Evolutionary conservation across 305 asterid species (phyloP).

Genomic region (Fraxinus albicans): DNA sequence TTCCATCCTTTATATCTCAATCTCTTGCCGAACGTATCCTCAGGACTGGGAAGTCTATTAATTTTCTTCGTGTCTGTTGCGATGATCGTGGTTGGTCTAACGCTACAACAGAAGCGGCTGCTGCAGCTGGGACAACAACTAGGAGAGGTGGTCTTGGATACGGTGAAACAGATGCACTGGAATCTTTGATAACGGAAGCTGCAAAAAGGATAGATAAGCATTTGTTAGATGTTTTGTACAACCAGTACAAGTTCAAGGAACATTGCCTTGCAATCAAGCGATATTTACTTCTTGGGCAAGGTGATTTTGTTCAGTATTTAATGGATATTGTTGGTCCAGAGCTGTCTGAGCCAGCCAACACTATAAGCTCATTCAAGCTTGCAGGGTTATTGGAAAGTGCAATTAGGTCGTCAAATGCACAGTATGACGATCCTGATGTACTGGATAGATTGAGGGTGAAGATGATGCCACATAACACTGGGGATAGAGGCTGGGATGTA

Average conservation of each 20-base stretch:
- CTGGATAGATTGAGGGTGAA: conserved; percentile 89
- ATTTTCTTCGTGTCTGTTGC: conserved; percentile 95
- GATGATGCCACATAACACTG: conserved; percentile 92
- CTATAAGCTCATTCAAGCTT: conserved; percentile 91
- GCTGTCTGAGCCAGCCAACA: conserved; percentile 92
- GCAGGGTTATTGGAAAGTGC: conserved; percentile 92
- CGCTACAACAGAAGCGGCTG: conserved; percentile 85
- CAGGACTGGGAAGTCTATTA: conserved; percentile 95
- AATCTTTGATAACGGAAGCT: conserved; percentile 82
- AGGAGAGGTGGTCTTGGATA: conserved; percentile 87
- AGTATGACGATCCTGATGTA: conserved; percentile 88
- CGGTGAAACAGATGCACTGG: conserved; percentile 98
- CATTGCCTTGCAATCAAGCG: conserved; percentile 98
- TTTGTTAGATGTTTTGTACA: conserved; percentile 83
- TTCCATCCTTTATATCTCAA: conserved; percentile 86
- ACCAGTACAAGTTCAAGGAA: conserved; percentile 81
- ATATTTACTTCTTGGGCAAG: conserved; percentile 94
- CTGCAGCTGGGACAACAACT: conserved; percentile 92
- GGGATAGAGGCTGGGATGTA: conserved; percentile 99
- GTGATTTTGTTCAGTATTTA: conserved; percentile 96
- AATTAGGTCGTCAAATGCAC: conserved; percentile 90
- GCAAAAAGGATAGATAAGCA: conserved; percentile 93
- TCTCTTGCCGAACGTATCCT: conserved; percentile 89
- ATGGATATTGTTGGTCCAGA: conserved; percentile 97
- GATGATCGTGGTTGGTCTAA: conserved; percentile 98